phyloP scores from a whole-genome alignment of 495 filamentous ascomycete genomes.

The Penicillium antarcticum region DNA sequence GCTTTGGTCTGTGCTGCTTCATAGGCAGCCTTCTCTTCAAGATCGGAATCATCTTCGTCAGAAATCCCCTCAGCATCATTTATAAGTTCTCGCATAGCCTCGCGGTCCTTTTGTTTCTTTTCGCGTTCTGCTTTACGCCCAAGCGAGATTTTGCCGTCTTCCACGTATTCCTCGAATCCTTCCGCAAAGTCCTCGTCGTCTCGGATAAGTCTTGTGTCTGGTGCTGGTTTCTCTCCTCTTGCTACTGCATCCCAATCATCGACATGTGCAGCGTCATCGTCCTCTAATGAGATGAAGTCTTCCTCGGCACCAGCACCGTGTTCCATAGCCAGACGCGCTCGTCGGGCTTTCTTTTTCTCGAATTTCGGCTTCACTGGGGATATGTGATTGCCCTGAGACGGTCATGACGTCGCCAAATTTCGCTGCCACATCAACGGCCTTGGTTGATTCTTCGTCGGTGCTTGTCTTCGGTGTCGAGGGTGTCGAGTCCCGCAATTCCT shows the following conservation, averaged over 20 bases:
- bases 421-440: conserved; percentile 63
- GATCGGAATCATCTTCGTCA: conserved; percentile 72
- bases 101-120: conserved; percentile 59
- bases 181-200: conserved; percentile 96
- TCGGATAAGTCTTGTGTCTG: conserved; percentile 68
- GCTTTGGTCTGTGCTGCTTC: conserved; percentile 83
- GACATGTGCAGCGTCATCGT: conserved; percentile 42
- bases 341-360: conserved; percentile 87
- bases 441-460: conserved; percentile 47
- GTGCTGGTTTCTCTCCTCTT: conserved; percentile 36
- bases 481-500: conserved; percentile 78
- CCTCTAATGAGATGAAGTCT: conserved; percentile 73
- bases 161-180: conserved; percentile 89
- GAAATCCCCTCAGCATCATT: conserved; percentile 66
- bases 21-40: conserved; percentile 78
- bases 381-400: conserved; percentile 38
- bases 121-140: conserved; percentile 79
- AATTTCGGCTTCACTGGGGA: conserved; percentile 87
- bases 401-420: conserved; percentile 57
- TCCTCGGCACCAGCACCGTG: conserved; percentile 64
- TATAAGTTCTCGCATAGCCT: conserved; percentile 82
- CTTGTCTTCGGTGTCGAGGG: conserved; percentile 69
- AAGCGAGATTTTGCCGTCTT: conserved; percentile 76
- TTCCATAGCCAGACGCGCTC: conserved; percentile 74
- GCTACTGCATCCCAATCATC: conserved; percentile 43